Evolutionary conservation across 495 filamentous ascomycete genomes (phyloP), one percentile per base, ranked within the genome.

Genomic region (Tuber brumale): DNA sequence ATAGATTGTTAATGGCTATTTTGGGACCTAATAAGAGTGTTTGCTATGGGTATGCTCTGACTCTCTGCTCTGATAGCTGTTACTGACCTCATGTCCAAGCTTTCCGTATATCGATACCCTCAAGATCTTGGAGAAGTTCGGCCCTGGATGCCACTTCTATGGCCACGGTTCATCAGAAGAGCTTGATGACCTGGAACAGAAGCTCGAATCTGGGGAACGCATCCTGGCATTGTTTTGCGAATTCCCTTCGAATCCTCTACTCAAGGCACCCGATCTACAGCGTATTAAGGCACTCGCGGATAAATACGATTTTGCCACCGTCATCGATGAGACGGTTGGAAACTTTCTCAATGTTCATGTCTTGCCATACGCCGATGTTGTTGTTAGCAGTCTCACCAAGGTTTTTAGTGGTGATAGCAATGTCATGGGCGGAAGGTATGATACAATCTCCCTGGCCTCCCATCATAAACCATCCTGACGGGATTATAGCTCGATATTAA

Each of bases 101-200:
- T 99, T 98, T 79, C 94, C 95, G 5, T 99, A 99, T 78, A 92
- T 97, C 69, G 96, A 98, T 84, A 97, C 96, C 0, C 88, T 99
- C 46, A 99, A 99, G 83, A 92, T 97, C 39, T 87, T 97, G 35
- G 85, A 98, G 81, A 98, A 97, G 84, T 99, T 95, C 85, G 95
- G 95, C 0, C 93, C 95, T 0, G 95, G 96, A 9, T 93, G 91
- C 81, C 83, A 92, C 44, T 98, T 99, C 81, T 98, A 96, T 84
- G 95, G 96, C 39, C 88, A 92, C 79, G 94, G 93, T 10, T 92
- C 91, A 37, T 86, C 89, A 21, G 89, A 89, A 76, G 95, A 99
- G 73, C 87, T 99, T 2, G 93, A 97, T 83, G 92, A 96, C 77
- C 86, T 99, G 4, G 93, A 98, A 84, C 78, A 81, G 21, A 89